Base-by-base conservation (phyloP, 805 yeast genomes). In the Candida nemodendra region DNA sequence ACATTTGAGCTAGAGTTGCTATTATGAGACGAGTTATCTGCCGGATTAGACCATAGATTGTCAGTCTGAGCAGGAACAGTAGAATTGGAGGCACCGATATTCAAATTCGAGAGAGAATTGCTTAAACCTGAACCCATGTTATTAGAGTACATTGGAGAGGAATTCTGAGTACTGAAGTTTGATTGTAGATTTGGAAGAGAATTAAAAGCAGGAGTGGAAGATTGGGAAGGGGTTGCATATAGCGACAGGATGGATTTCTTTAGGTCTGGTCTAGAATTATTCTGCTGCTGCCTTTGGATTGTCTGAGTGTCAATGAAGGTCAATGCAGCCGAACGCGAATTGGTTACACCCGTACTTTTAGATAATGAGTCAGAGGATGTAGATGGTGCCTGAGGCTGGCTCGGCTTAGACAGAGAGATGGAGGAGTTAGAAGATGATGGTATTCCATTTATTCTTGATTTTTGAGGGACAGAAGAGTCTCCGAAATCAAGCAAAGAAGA, bases 231-330 rank as follows among this genome's bases (percentile, higher is more conserved):
- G 2, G 85, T 75, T 1, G 95, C 78, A 60, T 93, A 93, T 36
- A 93, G 71, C 17, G 97, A 88, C 42, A 93, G 65, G 42, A 93
- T 93, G 1, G 96, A 87, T 64, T 87, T 87, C 57, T 93, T 93
- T 61, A 93, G 72, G 55, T 91, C 97, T 3, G 93, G 91, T 54
- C 96, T 74, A 23, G 71, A 34, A 37, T 48, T 48, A 30, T 45
- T 34, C 27, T 42, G 47, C 16, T 31, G 43, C 39, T 26, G 56
- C 34, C 27, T 38, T 15, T 19, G 36, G 30, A 18, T 23, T 15
- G 38, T 15, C 18, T 30, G 15, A 29, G 39, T 11, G 36, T 27
- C 35, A 39, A 34, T 5, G 36, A 38, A 23, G 6, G 40, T 27
- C 18, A 31, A 19, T 18, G 41, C 15, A 3, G 43, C 16, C 8